These are phyloP conservation scores for Colletotrichum higginsianum DNA, from an alignment of 2,329 filamentous ascomycete species.

Conservation along the genomic window DNA sequence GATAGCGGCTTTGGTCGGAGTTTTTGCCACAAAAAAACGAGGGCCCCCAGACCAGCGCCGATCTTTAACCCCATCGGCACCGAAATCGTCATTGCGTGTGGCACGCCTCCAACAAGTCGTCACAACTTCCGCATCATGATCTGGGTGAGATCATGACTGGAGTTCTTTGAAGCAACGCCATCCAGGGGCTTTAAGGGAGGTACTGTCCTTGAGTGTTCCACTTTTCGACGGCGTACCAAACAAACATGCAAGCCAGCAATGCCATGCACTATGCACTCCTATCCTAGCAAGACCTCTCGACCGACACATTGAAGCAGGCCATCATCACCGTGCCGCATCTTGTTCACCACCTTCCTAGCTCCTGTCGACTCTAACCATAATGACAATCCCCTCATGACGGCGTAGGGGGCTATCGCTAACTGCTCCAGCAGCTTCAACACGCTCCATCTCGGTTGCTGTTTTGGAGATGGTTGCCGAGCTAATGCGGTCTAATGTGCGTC, in stretches of 20 bases:
- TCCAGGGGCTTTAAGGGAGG: background rate
- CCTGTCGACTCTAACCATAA: no score
- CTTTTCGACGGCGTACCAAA: background rate
- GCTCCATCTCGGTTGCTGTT: background rate
- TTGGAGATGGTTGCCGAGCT: slow-evolving; percentile 1
- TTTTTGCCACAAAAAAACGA: slow-evolving; percentile 27
- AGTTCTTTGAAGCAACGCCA: background rate
- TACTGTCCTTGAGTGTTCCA: background rate
- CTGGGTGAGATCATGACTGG: slow-evolving; percentile 28
- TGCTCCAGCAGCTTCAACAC: background rate
- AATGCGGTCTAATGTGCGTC: slow-evolving; percentile 8
- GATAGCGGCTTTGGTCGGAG: slow-evolving; percentile 22
- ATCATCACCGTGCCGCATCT: no score
- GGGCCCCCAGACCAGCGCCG: slow-evolving; percentile 21
- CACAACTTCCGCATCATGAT: slow-evolving; percentile 35
- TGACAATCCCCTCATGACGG: no score
- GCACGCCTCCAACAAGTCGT: slow-evolving; percentile 18
- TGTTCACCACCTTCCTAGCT: no score
- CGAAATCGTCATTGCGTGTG: slow-evolving; percentile 28
- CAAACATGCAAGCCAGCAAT: slow-evolving; percentile 2
- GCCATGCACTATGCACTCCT: background rate
- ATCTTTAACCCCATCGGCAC: slow-evolving; percentile 33
- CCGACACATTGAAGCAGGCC: background rate
- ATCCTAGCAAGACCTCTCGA: background rate
- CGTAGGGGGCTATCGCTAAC: background rate